Base-by-base conservation (phyloP, 345 rosid genomes). In the Brassica incana region DNA sequence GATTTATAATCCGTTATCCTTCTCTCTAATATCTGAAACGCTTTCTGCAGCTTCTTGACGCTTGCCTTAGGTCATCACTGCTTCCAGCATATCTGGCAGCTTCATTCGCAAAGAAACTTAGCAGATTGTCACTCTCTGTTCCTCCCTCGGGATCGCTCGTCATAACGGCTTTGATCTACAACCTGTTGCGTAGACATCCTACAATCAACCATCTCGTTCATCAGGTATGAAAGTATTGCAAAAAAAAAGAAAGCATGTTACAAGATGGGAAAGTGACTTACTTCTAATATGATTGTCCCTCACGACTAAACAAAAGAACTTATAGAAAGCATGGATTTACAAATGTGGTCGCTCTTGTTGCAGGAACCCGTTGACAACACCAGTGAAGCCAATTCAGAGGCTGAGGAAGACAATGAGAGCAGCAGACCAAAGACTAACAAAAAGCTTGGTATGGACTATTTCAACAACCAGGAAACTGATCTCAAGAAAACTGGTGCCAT, bases 71-170 rank as follows among this genome's bases (percentile, higher is more conserved):
- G 83, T 93, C 97, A 8, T 85, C 97, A n/a, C 88, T 95, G 86
- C 98, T 93, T 85, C 99, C 97, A 56, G 99, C 94, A 71, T 95
- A 93, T 79, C 83, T 95, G 76, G 98, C 99, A 81, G 96, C 99
- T 86, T 89, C 97, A 56, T 95, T 93, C 84, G 86, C 90, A 11
- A 95, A 93, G 88, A 93, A 88, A 83, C 82, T 95, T 81, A 91
- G 98, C 84, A 88, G 97, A 73, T 75, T 95, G 82, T 78, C 92
- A 29, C 89, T 93, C 78, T 85, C 83, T 5, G 89, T 87, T 40
- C 93, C 99, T 68, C 97, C 99, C 18, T 86, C 98, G 2, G 98
- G 98, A 80, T 86, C 92, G 25, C 72, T 95, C 83, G 88, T 90
- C 84, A 85, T 93, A 45, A 85, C 88, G 8, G 98, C 96, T 54